Base-by-base conservation (phyloP, 2,329 filamentous ascomycete species). In the Alternaria metachromatica region DNA sequence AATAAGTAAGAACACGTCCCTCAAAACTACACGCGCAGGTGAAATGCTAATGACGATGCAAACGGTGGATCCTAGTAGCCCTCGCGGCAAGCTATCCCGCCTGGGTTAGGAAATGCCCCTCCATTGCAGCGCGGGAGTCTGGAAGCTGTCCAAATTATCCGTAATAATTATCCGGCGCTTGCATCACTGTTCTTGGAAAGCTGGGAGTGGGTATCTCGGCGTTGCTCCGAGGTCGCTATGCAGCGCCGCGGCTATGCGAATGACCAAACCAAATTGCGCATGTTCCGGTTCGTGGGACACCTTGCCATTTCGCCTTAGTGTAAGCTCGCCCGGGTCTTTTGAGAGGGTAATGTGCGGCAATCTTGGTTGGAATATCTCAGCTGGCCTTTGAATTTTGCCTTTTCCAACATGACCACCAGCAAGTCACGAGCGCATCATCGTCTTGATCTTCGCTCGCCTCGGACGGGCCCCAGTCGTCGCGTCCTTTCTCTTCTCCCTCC, bases 391-490 rank as follows among this genome's bases (percentile, higher is more conserved):
- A 58, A 49, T 60, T 64, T 63, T 65, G 61, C 64, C 82, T 80
- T 41, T 72, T 83, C 84, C 84, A 92, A 3, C 91, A 81, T 7
- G 87, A 89, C 86, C 89, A 88, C 90, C 90, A 92, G 72, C 91
- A 93, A 49, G 84, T 85, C 28, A 92, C 87, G 55, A 84, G 81
- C 25, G 76, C 74, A 62, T 58, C 77, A 67, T 70, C 81, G 54
- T 80, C 76, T 50, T 87, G 84, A 37, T 87, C 84, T 2, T 84
- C 85, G 25, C 84, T 83, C 48, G 63, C 62, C 49, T 64, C 69
- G 20, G 68, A 60, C 28, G 82, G 83, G 3, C 84, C 86, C 92
- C 92, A 95, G 76, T 95, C 92, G 75, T 95, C 92, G 71, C 87
- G 86, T 10, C 90, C 91, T 6, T 82, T 83, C 46, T 93, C 85